phyloP scores from a whole-genome alignment of 1,284 basidiomycete genomes.

The Apiotrichum brassicae region DNA sequence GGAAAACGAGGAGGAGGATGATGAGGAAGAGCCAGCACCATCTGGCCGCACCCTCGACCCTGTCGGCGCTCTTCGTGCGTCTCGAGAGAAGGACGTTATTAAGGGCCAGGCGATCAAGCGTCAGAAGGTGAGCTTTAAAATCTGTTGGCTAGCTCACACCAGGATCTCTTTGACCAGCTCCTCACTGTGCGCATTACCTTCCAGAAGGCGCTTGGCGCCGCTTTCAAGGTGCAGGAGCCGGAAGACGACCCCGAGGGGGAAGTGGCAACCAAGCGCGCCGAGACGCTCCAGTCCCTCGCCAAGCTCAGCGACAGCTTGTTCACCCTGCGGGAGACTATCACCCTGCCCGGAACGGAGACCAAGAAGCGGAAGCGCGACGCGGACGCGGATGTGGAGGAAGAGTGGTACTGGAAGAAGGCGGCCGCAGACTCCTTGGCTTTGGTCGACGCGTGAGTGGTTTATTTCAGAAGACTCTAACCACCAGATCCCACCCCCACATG shows the following conservation, averaged over 20 bases:
- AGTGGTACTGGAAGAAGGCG: conserved; percentile 31
- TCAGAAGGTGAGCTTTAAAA: conserved; percentile 64
- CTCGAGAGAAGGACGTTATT: conserved; percentile 47
- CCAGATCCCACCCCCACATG: conserved; percentile 58
- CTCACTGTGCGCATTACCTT: conserved; percentile 80
- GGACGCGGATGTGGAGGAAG: conserved; percentile 13
- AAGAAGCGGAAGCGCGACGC: conserved; percentile 9
- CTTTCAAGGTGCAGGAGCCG: conserved; percentile 25
- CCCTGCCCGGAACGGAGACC: conserved; percentile 24
- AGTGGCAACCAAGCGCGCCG: conserved; percentile 20
- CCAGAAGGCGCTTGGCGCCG: conserved; percentile 66
- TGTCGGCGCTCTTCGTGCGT: conserved; percentile 45
- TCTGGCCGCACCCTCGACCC: conserved; percentile 42
- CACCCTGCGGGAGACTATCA: conserved; percentile 56
- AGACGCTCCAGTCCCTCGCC: conserved; percentile 30
- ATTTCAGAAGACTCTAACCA: conserved; percentile 37
- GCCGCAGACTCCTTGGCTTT: conserved; percentile 33
- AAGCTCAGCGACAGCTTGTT: conserved; percentile 50
- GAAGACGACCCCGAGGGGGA: conserved; percentile 27
- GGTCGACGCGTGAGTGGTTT: conserved; percentile 31
- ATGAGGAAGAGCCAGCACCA: conserved; percentile 29
- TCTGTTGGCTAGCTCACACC: conserved; percentile 4
- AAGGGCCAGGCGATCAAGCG: conserved; percentile 73
- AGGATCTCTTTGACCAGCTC: conserved; percentile 77
- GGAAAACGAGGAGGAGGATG: conserved; percentile 46